Conservation (phyloP, 805 yeast genomes). For the Ascoidea rubescens region DNA sequence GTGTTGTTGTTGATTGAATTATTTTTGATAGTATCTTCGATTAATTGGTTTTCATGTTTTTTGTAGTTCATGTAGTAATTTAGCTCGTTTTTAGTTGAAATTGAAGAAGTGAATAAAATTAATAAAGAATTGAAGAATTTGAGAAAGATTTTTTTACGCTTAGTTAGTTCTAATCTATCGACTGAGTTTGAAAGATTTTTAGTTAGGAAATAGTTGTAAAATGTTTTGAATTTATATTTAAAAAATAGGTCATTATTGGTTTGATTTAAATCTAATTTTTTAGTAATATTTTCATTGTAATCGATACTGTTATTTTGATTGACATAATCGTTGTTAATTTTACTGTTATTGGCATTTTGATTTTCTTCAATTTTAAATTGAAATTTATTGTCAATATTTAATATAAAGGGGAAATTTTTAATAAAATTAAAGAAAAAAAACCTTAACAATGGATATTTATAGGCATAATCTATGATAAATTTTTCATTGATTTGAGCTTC, state of each 20-base stretch:
- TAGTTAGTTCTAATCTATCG: slow-evolving; percentile 65
- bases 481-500: too few species aligned
- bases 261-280: slow-evolving; percentile 14
- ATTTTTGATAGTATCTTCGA: too few species aligned
- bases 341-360: too few species aligned
- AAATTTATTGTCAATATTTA: slow-evolving; percentile 3
- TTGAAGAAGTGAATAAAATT: slow-evolving; percentile 61
- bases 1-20: too few species aligned
- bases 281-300: not conserved
- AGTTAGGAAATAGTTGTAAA: slow-evolving; percentile 64
- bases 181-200: slow-evolving; percentile 59
- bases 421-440: slow-evolving; percentile 53
- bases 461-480: slow-evolving; percentile 6
- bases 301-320: not conserved
- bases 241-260: slow-evolving; percentile 46
- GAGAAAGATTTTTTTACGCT: slow-evolving; percentile 46
- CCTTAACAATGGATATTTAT: slow-evolving; percentile 52
- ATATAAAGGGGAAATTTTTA: slow-evolving; percentile 61
- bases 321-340: not conserved
- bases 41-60: not conserved
- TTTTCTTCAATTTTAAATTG: too few species aligned
- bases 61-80: slow-evolving; percentile 21
- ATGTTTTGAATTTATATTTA: slow-evolving; percentile 67
- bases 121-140: slow-evolving; percentile 51
- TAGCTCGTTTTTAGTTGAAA: slow-evolving; percentile 46